Evolutionary conservation across 768 basidiomycete genomes (phyloP).

Genomic region (Tricholoma bakamatsutake): DNA sequence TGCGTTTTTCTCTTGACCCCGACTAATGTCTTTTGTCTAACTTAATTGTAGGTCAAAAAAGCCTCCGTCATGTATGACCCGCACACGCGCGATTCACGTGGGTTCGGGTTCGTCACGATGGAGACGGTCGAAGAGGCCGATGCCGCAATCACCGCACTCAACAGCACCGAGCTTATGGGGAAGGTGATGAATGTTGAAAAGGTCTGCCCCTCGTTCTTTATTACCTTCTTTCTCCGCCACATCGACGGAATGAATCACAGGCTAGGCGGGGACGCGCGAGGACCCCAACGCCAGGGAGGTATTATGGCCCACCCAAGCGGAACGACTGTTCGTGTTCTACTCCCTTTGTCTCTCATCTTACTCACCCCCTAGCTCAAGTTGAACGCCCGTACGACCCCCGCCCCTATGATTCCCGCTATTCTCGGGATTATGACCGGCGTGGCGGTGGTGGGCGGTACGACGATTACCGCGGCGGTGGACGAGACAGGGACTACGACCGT

Average conservation of each 20-base stretch:
- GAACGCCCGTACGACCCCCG: slow-evolving; percentile 90
- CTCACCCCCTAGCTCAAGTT: slow-evolving; percentile 31
- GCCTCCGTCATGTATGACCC: slow-evolving; percentile 71
- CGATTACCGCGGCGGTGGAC: slow-evolving; percentile 27
- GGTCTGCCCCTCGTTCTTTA: slow-evolving; percentile 31
- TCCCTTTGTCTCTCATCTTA: neutral
- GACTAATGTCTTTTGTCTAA: neutral
- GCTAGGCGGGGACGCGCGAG: slow-evolving; percentile 87
- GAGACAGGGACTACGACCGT: slow-evolving; percentile 29
- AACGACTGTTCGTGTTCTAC: slow-evolving; percentile 44
- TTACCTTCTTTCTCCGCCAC: neutral
- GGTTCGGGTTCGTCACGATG: slow-evolving; percentile 80
- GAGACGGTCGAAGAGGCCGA: slow-evolving; percentile 81
- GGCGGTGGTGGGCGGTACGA: slow-evolving; percentile 41
- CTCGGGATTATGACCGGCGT: slow-evolving; percentile 56
- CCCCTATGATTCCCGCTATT: slow-evolving; percentile 86
- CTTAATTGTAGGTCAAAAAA: slow-evolving; percentile 52
- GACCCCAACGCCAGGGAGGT: slow-evolving; percentile 90
- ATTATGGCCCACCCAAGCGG: slow-evolving; percentile 90
- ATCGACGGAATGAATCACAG: slow-evolving; percentile 28
- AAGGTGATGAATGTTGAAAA: slow-evolving; percentile 88
- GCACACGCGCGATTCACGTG: slow-evolving; percentile 60
- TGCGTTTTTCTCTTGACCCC: slow-evolving; percentile 20
- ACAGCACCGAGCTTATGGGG: slow-evolving; percentile 81
- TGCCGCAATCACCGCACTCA: slow-evolving; percentile 80